These are phyloP conservation scores for Russula sp. DNA, from an alignment of 768 basidiomycete genomes.

Conservation along the genomic window DNA sequence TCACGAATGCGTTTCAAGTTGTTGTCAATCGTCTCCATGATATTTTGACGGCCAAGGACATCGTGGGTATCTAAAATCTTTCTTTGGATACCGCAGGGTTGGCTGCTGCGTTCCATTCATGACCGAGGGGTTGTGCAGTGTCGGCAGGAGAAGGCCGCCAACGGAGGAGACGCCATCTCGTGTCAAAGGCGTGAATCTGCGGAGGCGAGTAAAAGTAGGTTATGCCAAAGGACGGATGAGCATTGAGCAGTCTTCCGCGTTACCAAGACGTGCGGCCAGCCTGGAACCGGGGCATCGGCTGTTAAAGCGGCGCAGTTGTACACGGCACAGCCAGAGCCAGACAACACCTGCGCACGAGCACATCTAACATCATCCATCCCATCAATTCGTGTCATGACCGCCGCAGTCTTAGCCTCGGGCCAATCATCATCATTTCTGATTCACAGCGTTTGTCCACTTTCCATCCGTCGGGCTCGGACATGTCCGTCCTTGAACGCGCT, in stretches of 20 bases:
- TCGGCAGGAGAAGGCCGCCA: background rate
- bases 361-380: conserved; percentile 7
- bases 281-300: background rate
- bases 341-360: background rate
- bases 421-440: conserved; percentile 1
- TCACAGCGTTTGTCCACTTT: background rate
- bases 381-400: conserved; percentile 8
- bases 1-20: conserved; percentile 13
- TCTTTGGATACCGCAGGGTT: background rate
- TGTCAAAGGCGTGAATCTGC: no score
- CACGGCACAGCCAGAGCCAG: background rate
- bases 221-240: background rate
- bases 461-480: conserved; percentile 10
- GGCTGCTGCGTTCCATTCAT: background rate
- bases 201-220: no score
- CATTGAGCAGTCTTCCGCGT: background rate
- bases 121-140: background rate
- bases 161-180: no score
- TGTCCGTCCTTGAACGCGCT: conserved; percentile 9
- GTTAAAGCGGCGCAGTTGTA: background rate
- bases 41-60: background rate
- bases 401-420: background rate
- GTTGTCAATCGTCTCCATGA: background rate
- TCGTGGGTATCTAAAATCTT: background rate
- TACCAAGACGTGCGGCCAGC: background rate